Base-by-base conservation (phyloP, 1,139 yeast genomes). In the Eremothecium sinecaudum region DNA sequence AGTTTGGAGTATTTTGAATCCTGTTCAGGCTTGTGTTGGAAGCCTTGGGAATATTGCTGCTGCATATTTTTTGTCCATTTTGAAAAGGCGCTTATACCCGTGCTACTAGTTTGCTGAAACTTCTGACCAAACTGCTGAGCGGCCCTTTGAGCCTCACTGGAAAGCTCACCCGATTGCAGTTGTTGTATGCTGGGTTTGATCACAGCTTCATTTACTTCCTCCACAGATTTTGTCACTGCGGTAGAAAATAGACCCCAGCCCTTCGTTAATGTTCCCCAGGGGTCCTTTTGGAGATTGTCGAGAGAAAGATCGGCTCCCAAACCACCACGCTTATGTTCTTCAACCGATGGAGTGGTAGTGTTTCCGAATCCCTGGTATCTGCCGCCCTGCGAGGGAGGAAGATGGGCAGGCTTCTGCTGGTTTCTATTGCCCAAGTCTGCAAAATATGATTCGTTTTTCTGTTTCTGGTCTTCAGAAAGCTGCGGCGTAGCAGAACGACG, bases 341-440 rank as follows among this genome's bases (percentile, higher is more conserved):
- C 38, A 18, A 21, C 9, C 4, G 19, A 16, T 12, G 21, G 21
- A 1, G 40, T 40, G 9, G 92, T 84, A 0, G 84, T 71, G 51
- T 76, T 81, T 24, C 97, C 97, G 62, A 87, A 87, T 0, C 97
- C 97, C 42, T 73, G 78, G 56, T 76, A 87, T 57, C 78, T 81
- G 31, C 97, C 97, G 39, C 97, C 97, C 62, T 87, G 87, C 5
- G 92, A 81, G 18, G 97, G 97, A 4, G 92, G 94, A 37, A 84
- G 58, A 55, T 79, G 63, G 1, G 73, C 86, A 2, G 96, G 86
- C 54, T 94, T 73, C 20, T 67, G 45, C 5, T 75, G 78, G 59
- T 87, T 87, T 42, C 67, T 66, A 20, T 73, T 67, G 4, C 96
- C 96, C 40, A 87, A 66, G 24, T 70, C 67, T 9, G 90, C 86